Conservation (phyloP, 2,329 filamentous ascomycete genomes). For the Ascochyta clinopodiicola region DNA sequence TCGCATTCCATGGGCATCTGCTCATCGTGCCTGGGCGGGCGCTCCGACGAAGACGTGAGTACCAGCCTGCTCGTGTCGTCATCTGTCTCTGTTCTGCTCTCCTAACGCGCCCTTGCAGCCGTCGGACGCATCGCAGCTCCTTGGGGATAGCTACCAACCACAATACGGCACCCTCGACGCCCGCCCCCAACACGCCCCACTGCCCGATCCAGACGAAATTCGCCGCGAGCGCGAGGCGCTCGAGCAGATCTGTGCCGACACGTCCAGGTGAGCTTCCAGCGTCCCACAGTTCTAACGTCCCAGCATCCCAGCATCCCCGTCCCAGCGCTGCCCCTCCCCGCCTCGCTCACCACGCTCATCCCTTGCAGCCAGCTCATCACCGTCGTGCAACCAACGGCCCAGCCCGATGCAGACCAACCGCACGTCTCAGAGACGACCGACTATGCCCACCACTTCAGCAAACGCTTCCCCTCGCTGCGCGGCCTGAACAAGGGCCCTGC, state of each 20-base stretch:
- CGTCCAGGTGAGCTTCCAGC: constrained; percentile 50
- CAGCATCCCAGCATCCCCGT: not conserved
- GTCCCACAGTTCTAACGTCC: not conserved
- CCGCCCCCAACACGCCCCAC: constrained; percentile 37
- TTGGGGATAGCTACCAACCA: constrained; percentile 51
- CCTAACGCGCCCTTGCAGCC: constrained; percentile 48
- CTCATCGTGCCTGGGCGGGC: constrained; percentile 56
- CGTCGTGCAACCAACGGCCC: constrained; percentile 53
- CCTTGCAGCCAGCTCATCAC: constrained; percentile 58
- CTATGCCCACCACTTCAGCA: constrained; percentile 52
- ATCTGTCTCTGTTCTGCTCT: constrained; percentile 5
- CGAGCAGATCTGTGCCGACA: constrained; percentile 58
- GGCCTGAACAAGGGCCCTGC: constrained; percentile 31
- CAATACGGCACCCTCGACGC: constrained; percentile 53
- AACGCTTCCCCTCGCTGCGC: constrained; percentile 47
- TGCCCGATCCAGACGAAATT: constrained; percentile 58
- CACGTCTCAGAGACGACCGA: constrained; percentile 47
- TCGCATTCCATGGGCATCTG: constrained; percentile 56
- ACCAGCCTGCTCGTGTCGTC: constrained; percentile 7
- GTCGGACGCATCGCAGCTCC: constrained; percentile 55
- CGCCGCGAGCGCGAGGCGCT: constrained; percentile 56
- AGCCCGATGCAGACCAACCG: constrained; percentile 35
- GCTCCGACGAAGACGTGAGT: constrained; percentile 54
- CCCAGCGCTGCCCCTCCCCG: constrained; percentile 1
- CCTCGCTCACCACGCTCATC: constrained; percentile 23